Evolutionary conservation across 495 filamentous ascomycete genomes (phyloP).

Genomic region (Neurospora cerealis): DNA sequence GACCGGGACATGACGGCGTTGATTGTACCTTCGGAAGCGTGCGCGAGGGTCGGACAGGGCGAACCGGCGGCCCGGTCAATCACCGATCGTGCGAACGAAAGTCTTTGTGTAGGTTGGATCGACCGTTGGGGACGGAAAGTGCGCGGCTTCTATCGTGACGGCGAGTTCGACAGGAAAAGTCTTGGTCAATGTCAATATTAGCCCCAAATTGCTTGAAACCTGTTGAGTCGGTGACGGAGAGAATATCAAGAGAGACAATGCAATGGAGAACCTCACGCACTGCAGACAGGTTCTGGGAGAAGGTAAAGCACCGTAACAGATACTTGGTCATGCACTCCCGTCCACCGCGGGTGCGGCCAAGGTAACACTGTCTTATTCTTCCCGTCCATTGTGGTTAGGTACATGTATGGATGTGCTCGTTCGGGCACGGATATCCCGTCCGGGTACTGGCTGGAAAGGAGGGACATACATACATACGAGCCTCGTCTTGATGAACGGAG

Average conservation of each 20-base stretch:
- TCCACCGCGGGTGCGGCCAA: background rate
- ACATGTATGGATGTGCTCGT: background rate
- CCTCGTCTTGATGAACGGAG: slow-evolving; percentile 21
- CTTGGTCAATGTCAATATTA: background rate
- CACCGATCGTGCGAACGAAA: background rate
- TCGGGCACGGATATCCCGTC: background rate
- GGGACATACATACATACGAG: slow-evolving; percentile 19
- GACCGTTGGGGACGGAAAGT: background rate
- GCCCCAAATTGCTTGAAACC: background rate
- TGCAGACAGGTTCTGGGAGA: background rate
- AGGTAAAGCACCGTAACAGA: background rate
- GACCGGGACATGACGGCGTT: slow-evolving; percentile 26
- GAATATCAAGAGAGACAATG: background rate
- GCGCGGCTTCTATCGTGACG: background rate
- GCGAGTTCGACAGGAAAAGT: background rate
- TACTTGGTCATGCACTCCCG: background rate
- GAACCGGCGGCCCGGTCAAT: slow-evolving; percentile 1
- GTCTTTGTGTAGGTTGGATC: background rate
- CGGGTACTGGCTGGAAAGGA: background rate
- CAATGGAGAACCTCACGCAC: background rate
- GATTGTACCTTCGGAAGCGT: slow-evolving; percentile 24
- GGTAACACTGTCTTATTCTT: background rate
- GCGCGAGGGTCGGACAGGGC: slow-evolving; percentile 19
- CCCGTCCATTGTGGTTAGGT: background rate
- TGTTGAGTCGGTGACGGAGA: background rate